A percentile compares a stretch with the other conserved stretches of the same genome.
phyloP scores from a whole-genome alignment of 805 yeast genomes.

The Kodamaea sagamina region DNA sequence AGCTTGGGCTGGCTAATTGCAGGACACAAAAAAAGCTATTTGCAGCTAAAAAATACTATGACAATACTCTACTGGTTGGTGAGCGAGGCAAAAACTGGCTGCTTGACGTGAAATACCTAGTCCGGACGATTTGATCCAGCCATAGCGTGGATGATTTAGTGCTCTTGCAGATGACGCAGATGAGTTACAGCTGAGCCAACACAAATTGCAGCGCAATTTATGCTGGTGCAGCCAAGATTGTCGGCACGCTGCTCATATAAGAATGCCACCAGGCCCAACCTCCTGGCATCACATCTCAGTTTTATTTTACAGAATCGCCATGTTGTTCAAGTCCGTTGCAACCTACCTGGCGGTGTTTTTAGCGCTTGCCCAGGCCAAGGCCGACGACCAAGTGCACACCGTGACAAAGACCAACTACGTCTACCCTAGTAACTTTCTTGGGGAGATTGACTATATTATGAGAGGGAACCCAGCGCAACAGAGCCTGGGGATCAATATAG shows the following conservation, averaged over 20 bases:
- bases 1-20: no score
- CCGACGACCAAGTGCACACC: conserved; percentile 14
- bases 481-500: conserved; percentile 32
- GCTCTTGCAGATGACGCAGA: not conserved
- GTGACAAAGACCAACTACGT: conserved; percentile 17
- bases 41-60: no score
- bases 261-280: not conserved
- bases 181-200: not conserved
- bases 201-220: not conserved
- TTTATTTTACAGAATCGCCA: not conserved
- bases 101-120: not conserved
- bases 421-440: conserved; percentile 13
- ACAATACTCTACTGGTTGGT: not conserved
- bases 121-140: not conserved
- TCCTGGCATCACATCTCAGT: not conserved
- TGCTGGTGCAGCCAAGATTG: not conserved
- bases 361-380: conserved; percentile 11
- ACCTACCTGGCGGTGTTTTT: conserved; percentile 16
- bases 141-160: not conserved
- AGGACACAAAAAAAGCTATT: no score
- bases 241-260: not conserved
- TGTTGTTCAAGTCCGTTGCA: conserved; percentile 17
- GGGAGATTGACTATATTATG: conserved; percentile 4
- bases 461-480: conserved; percentile 12
- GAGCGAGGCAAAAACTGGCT: conserved; percentile 2